Evolutionary conservation across 208 protist genomes (phyloP).

Genomic region (Novymonas esmeraldas): DNA sequence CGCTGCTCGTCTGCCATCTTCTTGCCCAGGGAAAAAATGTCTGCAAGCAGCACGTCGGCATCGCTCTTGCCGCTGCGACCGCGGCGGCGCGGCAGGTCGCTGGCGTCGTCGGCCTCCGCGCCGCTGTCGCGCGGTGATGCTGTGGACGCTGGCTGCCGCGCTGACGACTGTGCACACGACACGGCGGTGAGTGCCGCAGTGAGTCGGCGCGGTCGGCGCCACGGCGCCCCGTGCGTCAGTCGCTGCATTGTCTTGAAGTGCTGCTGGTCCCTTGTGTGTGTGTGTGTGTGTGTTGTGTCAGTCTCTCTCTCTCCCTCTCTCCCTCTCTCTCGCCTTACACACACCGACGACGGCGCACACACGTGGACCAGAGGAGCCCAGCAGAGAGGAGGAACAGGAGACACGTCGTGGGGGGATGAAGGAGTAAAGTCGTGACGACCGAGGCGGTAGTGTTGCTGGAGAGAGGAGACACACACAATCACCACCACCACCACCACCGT

Average conservation of each 20-base stretch:
- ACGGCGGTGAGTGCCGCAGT: background rate
- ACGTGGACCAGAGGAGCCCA: too few species aligned
- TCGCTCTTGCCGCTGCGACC: slow-evolving; percentile 4
- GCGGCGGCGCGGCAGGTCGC: background rate
- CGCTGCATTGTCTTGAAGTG: background rate
- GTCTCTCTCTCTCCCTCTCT: too few species aligned
- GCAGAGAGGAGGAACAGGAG: too few species aligned
- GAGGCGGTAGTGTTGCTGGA: too few species aligned
- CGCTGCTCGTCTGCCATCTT: slow-evolving; percentile 24
- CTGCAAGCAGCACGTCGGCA: slow-evolving; percentile 9
- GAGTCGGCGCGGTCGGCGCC: too few species aligned
- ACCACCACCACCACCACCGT: too few species aligned
- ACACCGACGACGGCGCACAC: too few species aligned
- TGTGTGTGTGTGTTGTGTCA: background rate
- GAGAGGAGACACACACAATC: too few species aligned
- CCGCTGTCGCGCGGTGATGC: background rate
- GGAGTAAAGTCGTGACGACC: too few species aligned
- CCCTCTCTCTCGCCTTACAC: too few species aligned
- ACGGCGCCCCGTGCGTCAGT: background rate
- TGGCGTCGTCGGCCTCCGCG: background rate
- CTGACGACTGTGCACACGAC: background rate
- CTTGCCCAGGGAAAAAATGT: slow-evolving; percentile 26
- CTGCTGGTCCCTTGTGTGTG: background rate
- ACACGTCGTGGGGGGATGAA: too few species aligned
- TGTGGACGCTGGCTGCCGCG: background rate